Percentiles rank a stretch among this genome's conserved stretches.
Evolutionary conservation across 768 basidiomycete genomes (phyloP).

Genomic region (Xerocomus brunneocitrinus): DNA sequence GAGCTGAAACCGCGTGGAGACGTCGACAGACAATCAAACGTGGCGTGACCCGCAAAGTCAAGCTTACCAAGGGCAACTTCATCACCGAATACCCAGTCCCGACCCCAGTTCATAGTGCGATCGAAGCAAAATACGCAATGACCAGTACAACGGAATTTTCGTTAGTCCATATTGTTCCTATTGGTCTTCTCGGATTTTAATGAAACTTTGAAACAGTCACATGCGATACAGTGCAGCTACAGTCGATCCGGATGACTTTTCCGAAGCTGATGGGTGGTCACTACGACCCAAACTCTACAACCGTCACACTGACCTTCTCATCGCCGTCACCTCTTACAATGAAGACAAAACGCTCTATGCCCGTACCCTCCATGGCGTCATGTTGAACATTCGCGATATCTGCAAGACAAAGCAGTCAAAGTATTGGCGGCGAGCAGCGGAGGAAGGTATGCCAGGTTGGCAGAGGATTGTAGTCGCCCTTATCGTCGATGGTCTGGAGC

Average conservation of each 20-base stretch:
- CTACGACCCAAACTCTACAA: slow-evolving; percentile 81
- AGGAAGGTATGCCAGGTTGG: slow-evolving; percentile 85
- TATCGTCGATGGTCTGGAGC: slow-evolving; percentile 87
- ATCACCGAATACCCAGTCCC: slow-evolving; percentile 88
- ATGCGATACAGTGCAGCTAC: slow-evolving; percentile 95
- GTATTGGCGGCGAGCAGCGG: slow-evolving; percentile 80
- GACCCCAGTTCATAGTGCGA: slow-evolving; percentile 74
- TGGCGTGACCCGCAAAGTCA: slow-evolving; percentile 90
- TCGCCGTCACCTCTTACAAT: slow-evolving; percentile 92
- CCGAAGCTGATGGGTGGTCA: slow-evolving; percentile 74
- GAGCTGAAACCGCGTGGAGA: slow-evolving; percentile 57
- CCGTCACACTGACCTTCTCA: slow-evolving; percentile 87
- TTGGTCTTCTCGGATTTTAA: background rate
- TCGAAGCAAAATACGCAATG: slow-evolving; percentile 72
- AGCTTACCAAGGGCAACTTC: slow-evolving; percentile 90
- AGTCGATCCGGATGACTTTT: slow-evolving; percentile 87
- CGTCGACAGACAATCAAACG: slow-evolving; percentile 90
- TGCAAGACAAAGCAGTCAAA: slow-evolving; percentile 94
- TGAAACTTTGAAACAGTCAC: slow-evolving; percentile 40
- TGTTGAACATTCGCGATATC: slow-evolving; percentile 97
- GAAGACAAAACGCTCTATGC: slow-evolving; percentile 91
- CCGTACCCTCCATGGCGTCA: slow-evolving; percentile 90
- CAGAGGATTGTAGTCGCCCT: slow-evolving; percentile 87
- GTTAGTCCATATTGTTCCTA: slow-evolving; percentile 41
- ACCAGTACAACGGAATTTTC: slow-evolving; percentile 86